A percentile compares a stretch with the other conserved stretches of the same genome.
These are phyloP conservation scores for Colletotrichum liaoningense DNA, from an alignment of 2,329 filamentous ascomycete genomes.

Conservation along the genomic window DNA sequence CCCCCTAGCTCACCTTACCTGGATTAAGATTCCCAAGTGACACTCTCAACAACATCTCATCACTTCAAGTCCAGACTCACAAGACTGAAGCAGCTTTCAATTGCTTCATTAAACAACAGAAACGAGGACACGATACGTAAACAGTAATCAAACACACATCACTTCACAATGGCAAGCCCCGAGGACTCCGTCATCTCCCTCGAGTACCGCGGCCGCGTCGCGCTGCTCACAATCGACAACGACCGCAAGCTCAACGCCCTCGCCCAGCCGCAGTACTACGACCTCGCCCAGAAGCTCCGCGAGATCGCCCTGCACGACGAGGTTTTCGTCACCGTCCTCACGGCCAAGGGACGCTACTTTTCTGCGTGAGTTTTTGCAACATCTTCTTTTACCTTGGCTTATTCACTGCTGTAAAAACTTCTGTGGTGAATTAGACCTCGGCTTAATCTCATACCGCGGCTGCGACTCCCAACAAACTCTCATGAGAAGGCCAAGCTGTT, in stretches of 20 bases:
- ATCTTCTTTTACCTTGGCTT: too few relatives aligned
- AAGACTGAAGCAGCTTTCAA: too few relatives aligned
- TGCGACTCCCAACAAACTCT: background rate
- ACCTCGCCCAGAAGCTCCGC: slow-evolving; percentile 77
- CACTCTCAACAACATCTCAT: background rate
- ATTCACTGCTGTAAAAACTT: too few relatives aligned
- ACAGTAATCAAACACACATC: too few relatives aligned
- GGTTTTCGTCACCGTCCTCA: slow-evolving; percentile 85
- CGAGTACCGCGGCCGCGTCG: slow-evolving; percentile 55
- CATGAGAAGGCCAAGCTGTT: background rate
- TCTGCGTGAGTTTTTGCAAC: slow-evolving; percentile 74
- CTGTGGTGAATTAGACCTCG: background rate
- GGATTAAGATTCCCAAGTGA: background rate
- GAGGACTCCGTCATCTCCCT: slow-evolving; percentile 45
- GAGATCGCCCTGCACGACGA: slow-evolving; percentile 84
- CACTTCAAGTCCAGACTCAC: too few relatives aligned
- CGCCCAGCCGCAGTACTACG: slow-evolving; percentile 78
- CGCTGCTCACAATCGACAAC: slow-evolving; percentile 88
- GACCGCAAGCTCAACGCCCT: slow-evolving; percentile 90
- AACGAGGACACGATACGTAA: too few relatives aligned
- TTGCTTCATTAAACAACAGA: too few relatives aligned
- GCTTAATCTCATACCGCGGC: background rate
- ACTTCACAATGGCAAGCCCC: slow-evolving; percentile 24
- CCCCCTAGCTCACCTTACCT: background rate
- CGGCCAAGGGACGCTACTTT: slow-evolving; percentile 86